Base-by-base conservation (phyloP, 2,329 filamentous ascomycete species). In the Chrysoporthe deuterocubensis region DNA sequence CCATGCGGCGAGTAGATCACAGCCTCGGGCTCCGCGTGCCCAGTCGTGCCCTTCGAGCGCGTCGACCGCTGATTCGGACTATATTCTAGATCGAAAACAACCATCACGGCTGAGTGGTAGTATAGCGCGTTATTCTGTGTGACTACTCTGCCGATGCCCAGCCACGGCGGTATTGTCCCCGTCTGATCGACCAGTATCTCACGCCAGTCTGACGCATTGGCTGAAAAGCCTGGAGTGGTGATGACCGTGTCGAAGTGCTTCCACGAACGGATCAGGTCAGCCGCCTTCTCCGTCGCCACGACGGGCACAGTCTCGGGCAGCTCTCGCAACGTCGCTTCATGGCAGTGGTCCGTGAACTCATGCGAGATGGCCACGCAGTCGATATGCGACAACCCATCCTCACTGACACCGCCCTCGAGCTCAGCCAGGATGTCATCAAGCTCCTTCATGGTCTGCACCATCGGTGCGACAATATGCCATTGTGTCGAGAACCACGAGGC, bases 261-360 rank as follows among this genome's bases (percentile, higher is more conserved):
- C 87, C 87, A 91, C 3, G 81, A 81, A 2, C 79, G 76, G 48
- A 91, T 86, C 26, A 89, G 78, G 14, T 78, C 78, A 0, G 84
- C 86, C 0, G 89, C 89, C 75, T 87, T 84, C 72, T 84, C 81
- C 2, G 86, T 84, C 14, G 88, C 88, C 67, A 90, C 85, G 0
- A 91, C 80, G 0, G 88, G 87, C 4, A 88, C 85, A 56, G 80
- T 75, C 1, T 72, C 71, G 6, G 85, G 79, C 3, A 91, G 76
- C 71, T 89, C 83, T 56, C 84, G 75, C 37, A 91, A 78, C 16
- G 89, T 91, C 2, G 84, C 81, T 69, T 84, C 81, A 73, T 91
- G 88, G 75, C 88, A 90, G 74, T 90, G 89, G 73, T 91, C 89
- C 1, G 89, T 90, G 71, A 91, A 91, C 74, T 91, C 89, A 73